phyloP scores from a whole-genome alignment of 371 early-diverging fungal species.

The Batrachochytrium dendrobatidis region DNA sequence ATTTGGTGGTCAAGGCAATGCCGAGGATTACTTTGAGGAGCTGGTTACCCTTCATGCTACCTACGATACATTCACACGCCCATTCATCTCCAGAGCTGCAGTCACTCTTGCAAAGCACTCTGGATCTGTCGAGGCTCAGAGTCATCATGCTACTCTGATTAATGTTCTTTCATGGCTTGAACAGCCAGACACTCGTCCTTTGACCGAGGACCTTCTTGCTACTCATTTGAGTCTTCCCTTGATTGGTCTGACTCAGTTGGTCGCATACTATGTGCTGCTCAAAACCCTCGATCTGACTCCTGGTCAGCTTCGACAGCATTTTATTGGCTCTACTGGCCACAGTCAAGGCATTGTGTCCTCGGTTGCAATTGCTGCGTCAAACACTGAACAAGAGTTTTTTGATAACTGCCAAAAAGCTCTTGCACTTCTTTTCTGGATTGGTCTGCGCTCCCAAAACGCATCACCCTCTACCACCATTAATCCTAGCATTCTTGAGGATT shows the following conservation, averaged over 20 bases:
- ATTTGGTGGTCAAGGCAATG: slow-evolving; percentile 96
- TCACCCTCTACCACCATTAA: slow-evolving; percentile 84
- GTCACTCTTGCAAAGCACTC: slow-evolving; percentile 62
- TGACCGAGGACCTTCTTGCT: slow-evolving; percentile 70
- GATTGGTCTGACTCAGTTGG: slow-evolving; percentile 82
- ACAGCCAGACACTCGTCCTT: slow-evolving; percentile 77
- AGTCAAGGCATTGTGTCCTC: slow-evolving; percentile 91
- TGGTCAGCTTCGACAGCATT: slow-evolving; percentile 29
- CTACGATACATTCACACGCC: slow-evolving; percentile 72
- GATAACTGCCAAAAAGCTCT: slow-evolving; percentile 79
- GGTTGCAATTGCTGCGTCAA: slow-evolving; percentile 77
- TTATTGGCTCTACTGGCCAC: slow-evolving; percentile 77
- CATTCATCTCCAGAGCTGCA: slow-evolving; percentile 74
- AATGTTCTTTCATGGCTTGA: slow-evolving; percentile 84
- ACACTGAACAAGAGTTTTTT: slow-evolving; percentile 73
- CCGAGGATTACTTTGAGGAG: slow-evolving; percentile 92
- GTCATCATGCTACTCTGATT: slow-evolving; percentile 73
- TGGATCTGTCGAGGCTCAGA: slow-evolving; percentile 58
- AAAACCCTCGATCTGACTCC: slow-evolving; percentile 41
- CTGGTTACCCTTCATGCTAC: slow-evolving; percentile 70
- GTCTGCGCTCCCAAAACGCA: slow-evolving; percentile 78
- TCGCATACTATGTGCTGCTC: slow-evolving; percentile 73
- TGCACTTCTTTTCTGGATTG: slow-evolving; percentile 84
- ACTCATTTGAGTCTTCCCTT: slow-evolving; percentile 84
- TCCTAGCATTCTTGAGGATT: slow-evolving; percentile 80